Evolutionary conservation across 306 rosid genomes (phyloP), one percentile per base, ranked within the genome.

Genomic region (Clitoria ternatea): DNA sequence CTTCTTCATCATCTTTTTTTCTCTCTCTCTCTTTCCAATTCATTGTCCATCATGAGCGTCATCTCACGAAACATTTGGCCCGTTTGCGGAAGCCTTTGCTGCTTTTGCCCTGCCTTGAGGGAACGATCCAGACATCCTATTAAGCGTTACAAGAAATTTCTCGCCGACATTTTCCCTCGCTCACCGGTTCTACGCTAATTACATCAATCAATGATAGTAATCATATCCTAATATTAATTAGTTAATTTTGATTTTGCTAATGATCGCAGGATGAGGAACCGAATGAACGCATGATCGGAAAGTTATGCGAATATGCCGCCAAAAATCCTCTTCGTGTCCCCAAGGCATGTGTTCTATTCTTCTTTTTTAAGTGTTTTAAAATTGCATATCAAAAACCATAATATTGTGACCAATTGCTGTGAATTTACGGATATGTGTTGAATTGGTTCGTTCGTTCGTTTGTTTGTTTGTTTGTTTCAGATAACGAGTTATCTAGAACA

Each of bases 311-410:
- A 56, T 91, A 91, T 79, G 92, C 97, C 43, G 29, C 96, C 0
- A 89, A 54, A 79, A 91, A 88, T 81, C 97, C 97, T 72, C 92
- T 88, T n/a, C 97, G 96, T 27, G 86, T 91, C 17, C 97, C 96
- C 14, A 91, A 83, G 97, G 96, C 73, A 63, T 65, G 7, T 56
- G 4, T 57, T 0, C 11, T 1, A 0, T 0, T 1, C 4, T 12
- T 5, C 1, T 2, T 19, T 55, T 14, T 10, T n/a, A n/a, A n/a
- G n/a, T n/a, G n/a, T n/a, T n/a, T n/a, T n/a, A n/a, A n/a, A n/a
- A n/a, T n/a, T n/a, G n/a, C n/a, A n/a, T n/a, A n/a, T n/a, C n/a
- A n/a, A n/a, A n/a, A n/a, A n/a, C n/a, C n/a, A n/a, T n/a, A n/a
- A n/a, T n/a, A n/a, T n/a, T n/a, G n/a, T n/a, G n/a, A n/a, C n/a